Percentiles rank a stretch among this genome's conserved stretches.
Evolutionary conservation across 768 basidiomycete genomes (phyloP).

Genomic region (Tricholomella constricta): DNA sequence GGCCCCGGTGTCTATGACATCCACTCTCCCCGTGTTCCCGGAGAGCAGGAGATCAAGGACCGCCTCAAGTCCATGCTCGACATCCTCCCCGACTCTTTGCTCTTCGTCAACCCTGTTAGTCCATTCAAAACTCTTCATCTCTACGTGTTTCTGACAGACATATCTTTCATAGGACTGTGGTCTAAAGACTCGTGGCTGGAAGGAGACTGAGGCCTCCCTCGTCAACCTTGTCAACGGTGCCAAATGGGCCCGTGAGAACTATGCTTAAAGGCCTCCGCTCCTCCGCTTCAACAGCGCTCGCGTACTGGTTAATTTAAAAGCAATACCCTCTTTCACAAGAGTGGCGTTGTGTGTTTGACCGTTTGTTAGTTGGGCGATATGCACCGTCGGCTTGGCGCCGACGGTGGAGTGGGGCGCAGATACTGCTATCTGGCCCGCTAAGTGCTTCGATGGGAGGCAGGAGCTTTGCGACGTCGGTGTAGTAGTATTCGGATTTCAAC

Average conservation of each 20-base stretch:
- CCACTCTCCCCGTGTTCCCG: conserved; percentile 98
- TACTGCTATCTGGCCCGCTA: conserved; percentile 38
- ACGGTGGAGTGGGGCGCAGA: conserved; percentile 30
- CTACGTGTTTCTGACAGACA: conserved; percentile 7
- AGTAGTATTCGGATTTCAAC: conserved; percentile 77
- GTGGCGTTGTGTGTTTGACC: conserved; percentile 46
- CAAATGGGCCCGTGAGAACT: conserved; percentile 87
- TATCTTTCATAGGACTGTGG: conserved; percentile 73
- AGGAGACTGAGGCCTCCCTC: conserved; percentile 92
- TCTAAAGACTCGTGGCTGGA: conserved; percentile 98
- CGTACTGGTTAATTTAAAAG: conserved; percentile 62
- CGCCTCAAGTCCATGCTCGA: conserved; percentile 83
- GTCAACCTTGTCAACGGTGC: conserved; percentile 88
- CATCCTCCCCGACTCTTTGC: conserved; percentile 77
- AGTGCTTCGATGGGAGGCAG: conserved; percentile 40
- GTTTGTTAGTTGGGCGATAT: conserved; percentile 50
- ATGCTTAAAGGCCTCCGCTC: conserved; percentile 58
- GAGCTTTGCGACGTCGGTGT: conserved; percentile 41
- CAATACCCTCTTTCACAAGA: conserved; percentile 17
- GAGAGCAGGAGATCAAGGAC: conserved; percentile 91
- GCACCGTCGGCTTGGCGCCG: conserved; percentile 26
- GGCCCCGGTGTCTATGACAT: conserved; percentile 99
- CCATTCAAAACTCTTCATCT: neutral
- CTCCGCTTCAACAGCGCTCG: conserved; percentile 93
- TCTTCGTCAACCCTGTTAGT: conserved; percentile 87